phyloP scores from a whole-genome alignment of 2,329 filamentous ascomycete species.

The Gyromitra esculenta region DNA sequence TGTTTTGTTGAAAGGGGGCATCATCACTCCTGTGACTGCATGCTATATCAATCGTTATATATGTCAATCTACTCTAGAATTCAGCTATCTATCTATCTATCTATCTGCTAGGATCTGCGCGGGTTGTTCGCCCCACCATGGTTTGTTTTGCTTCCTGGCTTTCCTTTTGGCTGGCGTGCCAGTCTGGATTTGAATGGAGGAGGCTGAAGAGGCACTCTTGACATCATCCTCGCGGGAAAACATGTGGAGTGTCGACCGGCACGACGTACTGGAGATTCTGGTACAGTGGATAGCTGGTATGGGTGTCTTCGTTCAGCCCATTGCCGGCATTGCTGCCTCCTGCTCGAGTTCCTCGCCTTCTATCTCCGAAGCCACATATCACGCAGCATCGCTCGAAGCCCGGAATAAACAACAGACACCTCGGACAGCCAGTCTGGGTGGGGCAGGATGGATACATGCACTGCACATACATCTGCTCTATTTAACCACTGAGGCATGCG shows the following conservation, averaged over 20 bases:
- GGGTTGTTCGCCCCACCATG: background rate
- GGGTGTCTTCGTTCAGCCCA: too few species aligned
- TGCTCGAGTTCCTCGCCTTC: background rate
- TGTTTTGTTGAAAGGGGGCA: background rate
- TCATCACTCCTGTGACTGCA: background rate
- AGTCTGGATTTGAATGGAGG: background rate
- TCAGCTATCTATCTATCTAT: slow-evolving; percentile 1
- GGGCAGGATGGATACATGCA: background rate
- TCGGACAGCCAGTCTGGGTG: background rate
- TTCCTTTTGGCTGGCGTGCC: slow-evolving; percentile 13
- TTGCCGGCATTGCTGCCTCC: too few species aligned
- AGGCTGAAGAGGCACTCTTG: background rate
- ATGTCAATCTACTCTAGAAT: background rate
- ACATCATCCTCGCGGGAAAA: background rate
- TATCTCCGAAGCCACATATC: slow-evolving; percentile 2
- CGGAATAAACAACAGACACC: background rate
- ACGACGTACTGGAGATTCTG: background rate
- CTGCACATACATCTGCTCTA: background rate
- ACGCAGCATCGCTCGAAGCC: slow-evolving; percentile 28
- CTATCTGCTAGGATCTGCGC: background rate
- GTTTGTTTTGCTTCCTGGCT: background rate
- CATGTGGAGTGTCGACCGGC: background rate
- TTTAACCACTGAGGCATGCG: background rate
- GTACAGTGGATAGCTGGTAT: too few species aligned
- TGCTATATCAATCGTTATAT: background rate